Conservation (phyloP, 2,329 filamentous ascomycete species). For the Fusarium graminum region DNA sequence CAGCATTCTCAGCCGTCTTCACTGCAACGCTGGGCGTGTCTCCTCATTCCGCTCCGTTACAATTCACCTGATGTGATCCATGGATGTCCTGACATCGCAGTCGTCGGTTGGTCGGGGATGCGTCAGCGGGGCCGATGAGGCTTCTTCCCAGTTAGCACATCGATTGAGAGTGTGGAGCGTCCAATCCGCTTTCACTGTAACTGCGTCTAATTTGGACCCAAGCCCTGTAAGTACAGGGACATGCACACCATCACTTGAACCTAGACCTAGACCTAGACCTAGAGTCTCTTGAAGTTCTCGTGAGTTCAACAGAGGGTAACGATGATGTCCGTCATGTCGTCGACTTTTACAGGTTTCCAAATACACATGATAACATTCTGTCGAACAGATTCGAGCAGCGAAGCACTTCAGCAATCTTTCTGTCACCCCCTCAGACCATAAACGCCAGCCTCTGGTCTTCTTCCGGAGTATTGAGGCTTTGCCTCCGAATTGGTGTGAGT, state of each 20-base stretch:
- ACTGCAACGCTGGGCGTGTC: slow-evolving; percentile 17
- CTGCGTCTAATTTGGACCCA: slow-evolving; percentile 35
- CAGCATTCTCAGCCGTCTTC: neutral
- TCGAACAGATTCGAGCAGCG: neutral
- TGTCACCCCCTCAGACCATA: neutral
- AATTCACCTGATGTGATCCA: slow-evolving; percentile 47
- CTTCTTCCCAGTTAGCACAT: slow-evolving; percentile 44
- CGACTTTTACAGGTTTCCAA: neutral
- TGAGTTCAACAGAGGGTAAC: neutral
- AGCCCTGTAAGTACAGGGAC: slow-evolving; percentile 46
- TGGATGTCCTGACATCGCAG: slow-evolving; percentile 41
- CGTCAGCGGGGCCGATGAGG: slow-evolving; percentile 41
- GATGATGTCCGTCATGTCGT: neutral
- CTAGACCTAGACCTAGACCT: neutral
- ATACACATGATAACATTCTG: neutral
- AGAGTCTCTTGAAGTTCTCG: neutral
- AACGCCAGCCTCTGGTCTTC: neutral
- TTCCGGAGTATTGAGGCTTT: neutral
- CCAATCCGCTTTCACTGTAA: slow-evolving; percentile 51
- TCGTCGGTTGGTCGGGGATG: slow-evolving; percentile 44
- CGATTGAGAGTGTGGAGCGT: slow-evolving; percentile 42
- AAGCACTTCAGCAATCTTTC: neutral
- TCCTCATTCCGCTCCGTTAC: slow-evolving; percentile 17
- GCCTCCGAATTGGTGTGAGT: slow-evolving; percentile 17
- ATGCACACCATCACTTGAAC: slow-evolving; percentile 31